A percentile compares a stretch with the other conserved stretches of the same genome.
Conservation (phyloP, 305 asterid genomes). For the Solanum hybrid region DNA sequence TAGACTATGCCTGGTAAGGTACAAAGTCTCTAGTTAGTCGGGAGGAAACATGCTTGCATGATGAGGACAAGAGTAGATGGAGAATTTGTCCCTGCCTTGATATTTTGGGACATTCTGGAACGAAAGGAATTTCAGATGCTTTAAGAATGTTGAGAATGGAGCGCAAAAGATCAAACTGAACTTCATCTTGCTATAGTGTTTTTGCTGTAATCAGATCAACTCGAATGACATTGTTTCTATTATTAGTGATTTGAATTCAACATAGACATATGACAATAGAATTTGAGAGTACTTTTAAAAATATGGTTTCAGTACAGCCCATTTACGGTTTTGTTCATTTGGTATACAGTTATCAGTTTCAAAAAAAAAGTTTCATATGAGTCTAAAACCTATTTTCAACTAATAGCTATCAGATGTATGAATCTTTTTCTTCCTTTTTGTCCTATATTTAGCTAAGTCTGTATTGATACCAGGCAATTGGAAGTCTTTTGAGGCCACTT, state of each 20-base stretch:
- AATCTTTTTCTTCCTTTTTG: not conserved
- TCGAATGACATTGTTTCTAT: not conserved
- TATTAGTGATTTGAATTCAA: not conserved
- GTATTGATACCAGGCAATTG: not conserved
- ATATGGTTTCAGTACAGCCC: not conserved
- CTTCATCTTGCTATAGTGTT: not conserved
- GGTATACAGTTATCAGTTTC: not conserved
- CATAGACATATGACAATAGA: not conserved
- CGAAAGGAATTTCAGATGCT: not conserved
- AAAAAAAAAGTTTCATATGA: not conserved
- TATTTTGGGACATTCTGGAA: not conserved
- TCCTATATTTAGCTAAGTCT: not conserved
- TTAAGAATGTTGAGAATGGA: not conserved
- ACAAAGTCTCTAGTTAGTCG: not conserved
- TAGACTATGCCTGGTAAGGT: not conserved
- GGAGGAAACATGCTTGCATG: not conserved
- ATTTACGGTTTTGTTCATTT: not conserved
- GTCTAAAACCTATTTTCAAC: not conserved
- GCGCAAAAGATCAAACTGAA: not conserved
- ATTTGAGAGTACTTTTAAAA: not conserved
- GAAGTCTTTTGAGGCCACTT: not conserved
- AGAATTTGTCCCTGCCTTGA: not conserved
- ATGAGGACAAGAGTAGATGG: not conserved
- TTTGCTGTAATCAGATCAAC: not conserved
- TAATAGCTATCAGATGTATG: not conserved